Percentiles rank a stretch among this genome's conserved stretches.
These are phyloP conservation scores for Hypomyces rosellus DNA, from an alignment of 2,329 filamentous ascomycete genomes.

Conservation along the genomic window DNA sequence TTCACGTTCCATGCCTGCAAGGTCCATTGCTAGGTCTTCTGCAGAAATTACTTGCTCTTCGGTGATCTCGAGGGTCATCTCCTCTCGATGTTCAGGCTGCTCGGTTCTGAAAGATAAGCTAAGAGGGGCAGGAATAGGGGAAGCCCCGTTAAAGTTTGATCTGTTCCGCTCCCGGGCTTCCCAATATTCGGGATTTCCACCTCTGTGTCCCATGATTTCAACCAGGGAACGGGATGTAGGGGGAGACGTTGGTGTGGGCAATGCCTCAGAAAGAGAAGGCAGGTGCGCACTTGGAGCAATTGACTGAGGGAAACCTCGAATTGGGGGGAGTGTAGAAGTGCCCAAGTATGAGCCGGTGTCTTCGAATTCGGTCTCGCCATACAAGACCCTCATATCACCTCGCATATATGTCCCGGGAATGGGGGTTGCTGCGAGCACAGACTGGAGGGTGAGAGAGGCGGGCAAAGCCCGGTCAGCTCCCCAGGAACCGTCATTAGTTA, in stretches of 20 bases:
- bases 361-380: too few species aligned
- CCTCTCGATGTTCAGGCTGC: neutral
- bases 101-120: too few species aligned
- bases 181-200: slow-evolving; percentile 35
- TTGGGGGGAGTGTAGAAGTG: too few species aligned
- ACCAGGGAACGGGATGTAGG: slow-evolving; percentile 12
- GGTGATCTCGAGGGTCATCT: neutral
- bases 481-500: too few species aligned
- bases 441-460: too few species aligned
- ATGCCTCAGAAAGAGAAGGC: slow-evolving; percentile 13
- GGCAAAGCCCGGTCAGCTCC: too few species aligned
- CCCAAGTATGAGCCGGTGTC: too few species aligned
- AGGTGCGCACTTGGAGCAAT: neutral
- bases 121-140: too few species aligned
- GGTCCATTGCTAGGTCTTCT: neutral
- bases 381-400: too few species aligned
- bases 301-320: too few species aligned
- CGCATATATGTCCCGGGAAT: too few species aligned
- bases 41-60: neutral
- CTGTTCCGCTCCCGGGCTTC: slow-evolving; percentile 34
- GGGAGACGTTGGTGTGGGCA: neutral
- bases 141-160: neutral
- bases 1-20: neutral
- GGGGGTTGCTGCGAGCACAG: too few species aligned
- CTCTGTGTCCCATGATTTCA: slow-evolving; percentile 27